phyloP scores from a whole-genome alignment of 2,329 filamentous ascomycete species.

The Scleromitrula shiraiana region DNA sequence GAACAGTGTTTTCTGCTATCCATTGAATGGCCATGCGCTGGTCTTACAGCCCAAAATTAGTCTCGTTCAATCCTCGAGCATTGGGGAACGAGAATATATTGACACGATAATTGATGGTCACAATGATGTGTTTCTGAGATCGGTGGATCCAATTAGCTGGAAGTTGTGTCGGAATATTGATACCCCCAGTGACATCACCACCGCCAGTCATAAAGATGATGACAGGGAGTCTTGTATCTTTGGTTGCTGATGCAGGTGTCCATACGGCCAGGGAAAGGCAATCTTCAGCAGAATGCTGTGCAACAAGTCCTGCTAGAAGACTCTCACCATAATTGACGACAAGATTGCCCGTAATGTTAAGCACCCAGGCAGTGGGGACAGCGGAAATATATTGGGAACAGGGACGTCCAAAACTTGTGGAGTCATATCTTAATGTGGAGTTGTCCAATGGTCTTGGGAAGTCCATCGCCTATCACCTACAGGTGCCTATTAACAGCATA shows the following conservation, averaged over 20 bases:
- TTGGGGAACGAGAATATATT: constrained; percentile 31
- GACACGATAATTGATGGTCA: constrained; percentile 22
- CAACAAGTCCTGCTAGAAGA: too few species aligned
- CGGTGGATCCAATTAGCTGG: not conserved
- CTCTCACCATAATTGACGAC: too few species aligned
- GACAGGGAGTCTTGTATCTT: constrained; percentile 27
- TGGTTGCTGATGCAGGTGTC: not conserved
- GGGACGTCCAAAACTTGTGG: too few species aligned
- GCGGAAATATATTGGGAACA: too few species aligned
- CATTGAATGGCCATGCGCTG: constrained; percentile 51
- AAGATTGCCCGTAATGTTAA: too few species aligned
- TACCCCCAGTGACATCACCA: constrained; percentile 26
- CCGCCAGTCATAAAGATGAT: constrained; percentile 38
- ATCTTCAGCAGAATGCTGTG: not conserved
- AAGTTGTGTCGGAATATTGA: not conserved
- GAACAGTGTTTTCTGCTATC: constrained; percentile 48
- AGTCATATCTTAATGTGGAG: constrained; percentile 14
- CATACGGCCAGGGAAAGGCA: not conserved
- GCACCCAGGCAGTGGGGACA: too few species aligned
- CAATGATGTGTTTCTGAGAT: not conserved
- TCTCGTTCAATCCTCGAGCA: constrained; percentile 9
- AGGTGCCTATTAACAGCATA: constrained; percentile 34
- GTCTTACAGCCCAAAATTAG: constrained; percentile 54
- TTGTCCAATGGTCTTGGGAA: constrained; percentile 13
- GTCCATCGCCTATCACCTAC: constrained; percentile 36